A percentile compares a stretch with the other conserved stretches of the same genome.
Evolutionary conservation across 225 moss, liverwort and hornwort species (phyloP).

Genomic region (Takakia lepidozioides): DNA sequence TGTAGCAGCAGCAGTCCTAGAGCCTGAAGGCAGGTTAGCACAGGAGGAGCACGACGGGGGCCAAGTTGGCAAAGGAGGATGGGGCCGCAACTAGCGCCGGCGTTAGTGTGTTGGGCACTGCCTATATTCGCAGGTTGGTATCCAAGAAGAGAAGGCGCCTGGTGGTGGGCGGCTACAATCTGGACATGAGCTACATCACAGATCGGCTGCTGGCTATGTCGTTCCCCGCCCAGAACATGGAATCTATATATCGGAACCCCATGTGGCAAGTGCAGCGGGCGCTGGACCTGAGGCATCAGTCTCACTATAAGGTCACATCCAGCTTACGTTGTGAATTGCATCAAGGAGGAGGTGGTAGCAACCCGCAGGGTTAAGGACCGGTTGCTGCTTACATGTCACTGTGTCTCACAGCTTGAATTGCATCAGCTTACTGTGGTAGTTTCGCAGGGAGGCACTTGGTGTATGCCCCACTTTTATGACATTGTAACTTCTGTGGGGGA

Average conservation of each 20-base stretch:
- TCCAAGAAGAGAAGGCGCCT: constrained; percentile 48
- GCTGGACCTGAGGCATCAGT: constrained; percentile 32
- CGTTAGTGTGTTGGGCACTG: neutral
- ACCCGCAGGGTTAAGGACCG: too few species aligned
- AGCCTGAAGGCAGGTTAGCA: constrained; percentile 23
- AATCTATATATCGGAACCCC: constrained; percentile 47
- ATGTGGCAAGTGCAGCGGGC: constrained; percentile 55
- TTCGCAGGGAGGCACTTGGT: too few species aligned
- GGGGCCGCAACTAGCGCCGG: constrained; percentile 8
- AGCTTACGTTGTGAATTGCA: too few species aligned
- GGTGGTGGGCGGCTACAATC: constrained; percentile 43
- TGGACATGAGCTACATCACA: constrained; percentile 60
- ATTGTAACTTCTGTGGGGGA: too few species aligned
- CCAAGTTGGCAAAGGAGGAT: constrained; percentile 39
- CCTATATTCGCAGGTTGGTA: constrained; percentile 38
- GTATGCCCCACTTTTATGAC: too few species aligned
- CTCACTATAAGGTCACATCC: constrained; percentile 43
- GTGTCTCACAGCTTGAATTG: too few species aligned
- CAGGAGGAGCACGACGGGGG: constrained; percentile 50
- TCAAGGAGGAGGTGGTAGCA: too few species aligned
- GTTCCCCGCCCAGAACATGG: constrained; percentile 55
- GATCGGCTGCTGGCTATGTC: constrained; percentile 52
- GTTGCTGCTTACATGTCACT: too few species aligned
- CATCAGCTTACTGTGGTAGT: too few species aligned
- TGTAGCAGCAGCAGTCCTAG: too few species aligned